Evolutionary conservation across 2,329 filamentous ascomycete species (phyloP), one percentile per base, ranked within the genome.

Genomic region (Penicillium aurantiogriseum): DNA sequence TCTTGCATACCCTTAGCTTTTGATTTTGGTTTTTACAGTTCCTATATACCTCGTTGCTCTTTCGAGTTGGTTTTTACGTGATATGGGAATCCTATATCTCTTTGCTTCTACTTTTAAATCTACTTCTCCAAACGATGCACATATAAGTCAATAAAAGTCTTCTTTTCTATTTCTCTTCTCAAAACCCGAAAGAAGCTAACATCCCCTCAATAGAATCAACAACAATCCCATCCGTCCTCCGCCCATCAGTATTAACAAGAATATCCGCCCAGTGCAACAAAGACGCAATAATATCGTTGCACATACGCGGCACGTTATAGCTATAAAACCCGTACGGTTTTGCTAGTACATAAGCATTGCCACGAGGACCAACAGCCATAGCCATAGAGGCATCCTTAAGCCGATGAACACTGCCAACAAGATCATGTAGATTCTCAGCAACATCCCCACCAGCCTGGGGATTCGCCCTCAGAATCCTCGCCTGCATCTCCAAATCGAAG

Each of bases 21-120:
- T 58, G n/a, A 27, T 45, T 47, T 44, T 43, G 19, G 19, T 51
- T 19, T 25, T 42, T 33, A 33, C 27, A 31, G 27, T 19, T 31
- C 27, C 47, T 49, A 58, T 63, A 65, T 62, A 63, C 61, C 59
- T 52, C 54, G 39, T 59, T 47, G n/a, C 17, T 59, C 55, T 40
- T 39, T 25, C 19, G 36, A 35, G 35, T 48, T 54, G 27, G 11
- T 33, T 53, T 52, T 48, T 47, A 39, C 38, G 33, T 47, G 33
- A 47, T 27, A 50, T 51, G 33, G 21, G 33, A 35, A 54, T 58
- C 39, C 36, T 49, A 29, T 39, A 36, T n/a, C 35, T 15, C 15
- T 44, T 23, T 48, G 15, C 45, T 33, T 50, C 15, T 46, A 46
- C 15, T 1, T 56, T 8, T 27, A 8, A 8, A 2, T 27, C 6